Evolutionary conservation across 148 eudicot genomes (phyloP), one percentile per base, ranked within the genome.

Genomic region (Tetragonia tetragonoides): DNA sequence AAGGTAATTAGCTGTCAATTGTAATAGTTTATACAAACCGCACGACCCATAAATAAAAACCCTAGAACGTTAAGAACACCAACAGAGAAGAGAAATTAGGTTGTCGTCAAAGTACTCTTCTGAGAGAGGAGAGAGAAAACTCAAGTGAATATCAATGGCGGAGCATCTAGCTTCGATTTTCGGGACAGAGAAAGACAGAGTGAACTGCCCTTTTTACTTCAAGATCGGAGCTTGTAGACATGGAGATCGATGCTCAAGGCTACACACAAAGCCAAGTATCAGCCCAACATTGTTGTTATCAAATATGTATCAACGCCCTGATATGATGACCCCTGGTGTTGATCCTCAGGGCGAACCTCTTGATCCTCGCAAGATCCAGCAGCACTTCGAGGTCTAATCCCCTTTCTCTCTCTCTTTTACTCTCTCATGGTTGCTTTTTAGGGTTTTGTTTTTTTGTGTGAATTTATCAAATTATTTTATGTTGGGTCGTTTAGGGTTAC

Each of bases 141-240:
- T 28, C 0, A 2, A 42, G 1, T 7, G 0, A 38, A 10, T 21
- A 24, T 23, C 59, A 34, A 89, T 91, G 93, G 97, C 97, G 84
- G 97, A 89, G 80, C 95, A 93, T 70, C 79, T 91, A n/a, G 95
- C 97, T 8, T 91, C 97, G 51, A 93, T 93, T 70, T 93, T 93
- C 73, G 95, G 97, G 1, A 93, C 95, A 23, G 97, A 93, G 86
- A 93, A 93, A 78, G 97, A 93, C 82, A 84, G 97, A 78, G 97
- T 93, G 37, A 93, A 93, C 83, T 93, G 97, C 69, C 97, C 95
- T 0, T 93, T 93, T 78, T 91, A 93, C 82, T 93, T 93, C 84
- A 93, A 93, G 92, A 93, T 93, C 78, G 97, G 97, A 11, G 97
- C 97, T 5, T 93, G 97, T 34, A 49, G 95, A 24, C 97, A 93